Conservation (phyloP, 306 rosid species). For the cucumber (Cucumis sativus) region DNA sequence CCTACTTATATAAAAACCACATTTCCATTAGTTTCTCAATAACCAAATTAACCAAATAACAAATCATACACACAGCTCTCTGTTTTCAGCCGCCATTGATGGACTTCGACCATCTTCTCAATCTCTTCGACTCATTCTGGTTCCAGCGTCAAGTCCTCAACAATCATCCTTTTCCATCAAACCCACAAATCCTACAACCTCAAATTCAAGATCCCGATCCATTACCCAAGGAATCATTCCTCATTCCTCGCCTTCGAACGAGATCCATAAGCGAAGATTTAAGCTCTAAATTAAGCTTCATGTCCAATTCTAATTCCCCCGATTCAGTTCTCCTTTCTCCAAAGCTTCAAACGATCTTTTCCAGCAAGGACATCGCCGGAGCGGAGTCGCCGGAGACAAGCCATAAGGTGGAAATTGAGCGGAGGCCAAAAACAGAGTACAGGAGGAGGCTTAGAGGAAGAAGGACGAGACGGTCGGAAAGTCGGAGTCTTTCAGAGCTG, state of each 20-base stretch:
- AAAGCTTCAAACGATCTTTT: conserved; percentile 38
- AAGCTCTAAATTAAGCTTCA: conserved; percentile 34
- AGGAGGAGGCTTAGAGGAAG: conserved; percentile 11
- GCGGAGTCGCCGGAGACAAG: conserved; percentile 9
- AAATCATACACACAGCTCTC: neutral
- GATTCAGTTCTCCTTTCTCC: conserved; percentile 26
- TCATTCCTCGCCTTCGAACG: conserved; percentile 17
- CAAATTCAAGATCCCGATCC: neutral
- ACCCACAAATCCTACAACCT: conserved; percentile 17
- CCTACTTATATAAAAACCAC: neutral
- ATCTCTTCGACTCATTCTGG: conserved; percentile 57
- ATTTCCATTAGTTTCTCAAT: neutral
- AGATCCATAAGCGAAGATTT: conserved; percentile 65
- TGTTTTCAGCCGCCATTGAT: conserved; percentile 24
- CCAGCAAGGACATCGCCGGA: conserved; percentile 33
- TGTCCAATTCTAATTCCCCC: conserved; percentile 29
- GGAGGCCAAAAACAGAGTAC: neutral
- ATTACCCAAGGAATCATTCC: conserved; percentile 12
- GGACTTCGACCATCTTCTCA: conserved; percentile 45
- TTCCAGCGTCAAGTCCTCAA: conserved; percentile 32
- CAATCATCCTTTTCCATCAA: conserved; percentile 5
- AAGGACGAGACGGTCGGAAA: conserved; percentile 19
- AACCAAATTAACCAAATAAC: neutral
- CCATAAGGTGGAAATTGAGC: neutral
- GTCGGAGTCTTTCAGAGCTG: conserved; percentile 78